These are phyloP conservation scores for Orobanche coerulescens DNA, from an alignment of 257 asterid species.

Conservation along the genomic window DNA sequence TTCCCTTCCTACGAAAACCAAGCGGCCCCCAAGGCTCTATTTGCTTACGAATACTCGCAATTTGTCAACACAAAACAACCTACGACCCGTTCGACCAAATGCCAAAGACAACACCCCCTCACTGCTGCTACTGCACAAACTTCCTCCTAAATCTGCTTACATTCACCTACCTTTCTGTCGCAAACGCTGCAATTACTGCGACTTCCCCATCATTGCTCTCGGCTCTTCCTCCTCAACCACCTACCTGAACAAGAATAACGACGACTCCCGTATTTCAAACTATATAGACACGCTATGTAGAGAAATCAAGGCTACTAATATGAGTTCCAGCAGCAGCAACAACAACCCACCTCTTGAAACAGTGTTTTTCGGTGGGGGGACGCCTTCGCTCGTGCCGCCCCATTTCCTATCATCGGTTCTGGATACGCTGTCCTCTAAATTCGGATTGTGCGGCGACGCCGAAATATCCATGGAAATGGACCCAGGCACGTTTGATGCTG, in stretches of 20 bases:
- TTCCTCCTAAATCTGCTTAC: slow-evolving; percentile 77
- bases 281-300: slow-evolving; percentile 56
- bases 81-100: slow-evolving; percentile 68
- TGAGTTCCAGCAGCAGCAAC: slow-evolving; percentile 16
- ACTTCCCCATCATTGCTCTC: slow-evolving; percentile 83
- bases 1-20: slow-evolving; percentile 29
- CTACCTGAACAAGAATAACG: neutral
- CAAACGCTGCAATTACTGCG: slow-evolving; percentile 90
- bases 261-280: slow-evolving; percentile 62
- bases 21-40: neutral
- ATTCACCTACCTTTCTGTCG: slow-evolving; percentile 96
- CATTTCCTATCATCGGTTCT: slow-evolving; percentile 49
- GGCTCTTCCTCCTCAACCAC: slow-evolving; percentile 41
- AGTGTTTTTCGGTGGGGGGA: slow-evolving; percentile 84
- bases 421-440: slow-evolving; percentile 41
- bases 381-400: slow-evolving; percentile 89
- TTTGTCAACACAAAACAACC: slow-evolving; percentile 15
- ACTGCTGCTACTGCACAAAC: slow-evolving; percentile 30
- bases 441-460: slow-evolving; percentile 54
- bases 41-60: neutral
- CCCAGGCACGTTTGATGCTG: slow-evolving; percentile 76
- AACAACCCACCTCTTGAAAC: slow-evolving; percentile 70
- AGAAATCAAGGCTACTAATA: slow-evolving; percentile 55
- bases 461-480: slow-evolving; percentile 97
- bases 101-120: slow-evolving; percentile 32